phyloP scores from a whole-genome alignment of 805 yeast species.

The Nakazawaea holstii region DNA sequence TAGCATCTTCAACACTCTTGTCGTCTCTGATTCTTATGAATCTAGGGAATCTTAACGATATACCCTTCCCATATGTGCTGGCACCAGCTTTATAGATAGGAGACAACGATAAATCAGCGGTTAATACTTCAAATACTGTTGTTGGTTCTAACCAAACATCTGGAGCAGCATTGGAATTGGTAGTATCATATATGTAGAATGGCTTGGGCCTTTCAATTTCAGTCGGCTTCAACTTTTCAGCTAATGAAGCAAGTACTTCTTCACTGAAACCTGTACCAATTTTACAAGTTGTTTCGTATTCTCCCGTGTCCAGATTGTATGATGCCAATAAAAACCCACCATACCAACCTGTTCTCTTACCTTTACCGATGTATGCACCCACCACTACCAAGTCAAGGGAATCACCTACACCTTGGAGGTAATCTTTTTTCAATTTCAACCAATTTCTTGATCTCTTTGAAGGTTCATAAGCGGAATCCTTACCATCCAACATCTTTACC shows the following conservation, averaged over 20 bases:
- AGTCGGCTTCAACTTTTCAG: conserved; percentile 59
- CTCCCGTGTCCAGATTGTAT: conserved; percentile 87
- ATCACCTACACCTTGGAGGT: conserved; percentile 92
- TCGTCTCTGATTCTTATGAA: conserved; percentile 82
- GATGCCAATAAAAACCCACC: conserved; percentile 93
- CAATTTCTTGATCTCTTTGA: conserved; percentile 92
- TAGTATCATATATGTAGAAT: conserved; percentile 58
- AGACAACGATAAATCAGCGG: conserved; percentile 85
- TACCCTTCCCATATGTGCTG: conserved; percentile 69
- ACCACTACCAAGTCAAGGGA: conserved; percentile 88
- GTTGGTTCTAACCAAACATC: conserved; percentile 95
- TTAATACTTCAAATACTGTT: conserved; percentile 76
- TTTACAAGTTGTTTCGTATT: conserved; percentile 91
- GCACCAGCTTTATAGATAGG: conserved; percentile 88
- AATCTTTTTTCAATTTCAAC: conserved; percentile 93
- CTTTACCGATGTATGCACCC: conserved; percentile 91
- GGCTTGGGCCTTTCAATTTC: conserved; percentile 62
- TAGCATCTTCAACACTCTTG: conserved; percentile 80
- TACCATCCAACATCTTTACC: conserved; percentile 85
- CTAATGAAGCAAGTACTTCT: conserved; percentile 60
- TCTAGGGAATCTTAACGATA: conserved; percentile 85
- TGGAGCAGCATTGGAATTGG: conserved; percentile 62
- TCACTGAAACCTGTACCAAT: conserved; percentile 97
- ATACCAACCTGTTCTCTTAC: conserved; percentile 90
- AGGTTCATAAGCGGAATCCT: conserved; percentile 85